Conservation (phyloP, 1,139 yeast species). For the Blastobotrys indianensis region DNA sequence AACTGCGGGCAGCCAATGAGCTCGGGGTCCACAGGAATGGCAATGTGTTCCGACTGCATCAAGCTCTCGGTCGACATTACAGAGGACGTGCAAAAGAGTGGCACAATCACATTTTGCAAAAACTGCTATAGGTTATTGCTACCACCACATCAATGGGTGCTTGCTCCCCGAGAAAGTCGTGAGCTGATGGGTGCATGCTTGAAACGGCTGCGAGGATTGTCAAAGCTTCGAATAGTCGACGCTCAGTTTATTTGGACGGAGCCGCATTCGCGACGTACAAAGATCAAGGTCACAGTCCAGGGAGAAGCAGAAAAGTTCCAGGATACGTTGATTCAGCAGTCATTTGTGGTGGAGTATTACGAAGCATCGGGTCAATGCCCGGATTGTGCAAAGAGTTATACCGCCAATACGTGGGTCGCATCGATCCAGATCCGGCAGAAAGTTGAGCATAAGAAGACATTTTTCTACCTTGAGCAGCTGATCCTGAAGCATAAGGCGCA, state of each 20-base stretch:
- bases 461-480: constrained; percentile 89
- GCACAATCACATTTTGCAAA: constrained; percentile 87
- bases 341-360: constrained; percentile 91
- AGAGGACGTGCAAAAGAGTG: constrained; percentile 89
- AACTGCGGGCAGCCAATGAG: constrained; percentile 98
- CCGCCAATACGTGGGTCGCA: constrained; percentile 98
- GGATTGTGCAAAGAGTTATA: constrained; percentile 94
- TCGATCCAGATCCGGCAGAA: constrained; percentile 96
- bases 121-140: constrained; percentile 91
- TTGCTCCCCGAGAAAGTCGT: constrained; percentile 86
- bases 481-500: constrained; percentile 91
- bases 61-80: constrained; percentile 91
- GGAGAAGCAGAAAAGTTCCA: constrained; percentile 78
- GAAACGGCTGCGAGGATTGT: constrained; percentile 81
- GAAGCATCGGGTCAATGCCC: constrained; percentile 96
- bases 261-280: constrained; percentile 94
- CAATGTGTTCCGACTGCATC: constrained; percentile 97
- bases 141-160: constrained; percentile 92
- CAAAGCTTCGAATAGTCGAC: constrained; percentile 79
- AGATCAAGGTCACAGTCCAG: constrained; percentile 86
- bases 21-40: constrained; percentile 73
- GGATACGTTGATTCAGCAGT: constrained; percentile 87
- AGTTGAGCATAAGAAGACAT: constrained; percentile 94
- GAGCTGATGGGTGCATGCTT: constrained; percentile 88
- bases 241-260: constrained; percentile 98